Percentiles rank a stretch among this genome's conserved stretches.
These are phyloP conservation scores for Triadica sebifera DNA, from an alignment of 345 rosid species.

Conservation along the genomic window DNA sequence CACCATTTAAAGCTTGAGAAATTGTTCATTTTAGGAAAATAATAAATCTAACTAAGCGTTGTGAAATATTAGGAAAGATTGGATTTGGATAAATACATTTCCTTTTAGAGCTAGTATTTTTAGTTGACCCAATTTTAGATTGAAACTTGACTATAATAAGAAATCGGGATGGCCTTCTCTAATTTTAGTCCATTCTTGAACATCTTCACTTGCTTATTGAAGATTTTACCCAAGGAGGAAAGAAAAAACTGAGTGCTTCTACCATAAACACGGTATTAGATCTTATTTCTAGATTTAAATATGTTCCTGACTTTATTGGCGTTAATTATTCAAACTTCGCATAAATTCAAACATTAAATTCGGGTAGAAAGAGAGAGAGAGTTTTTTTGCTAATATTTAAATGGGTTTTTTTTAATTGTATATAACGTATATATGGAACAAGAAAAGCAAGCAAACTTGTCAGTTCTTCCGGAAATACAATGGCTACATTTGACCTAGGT, in stretches of 20 bases:
- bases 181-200: background rate
- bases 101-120: background rate
- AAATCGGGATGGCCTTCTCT: background rate
- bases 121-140: constrained; percentile 1
- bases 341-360: no score
- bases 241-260: background rate
- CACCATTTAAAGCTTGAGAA: background rate
- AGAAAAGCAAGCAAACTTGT: background rate
- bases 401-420: background rate
- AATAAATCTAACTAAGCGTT: background rate
- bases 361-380: background rate
- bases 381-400: background rate
- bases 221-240: background rate
- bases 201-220: background rate
- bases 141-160: background rate
- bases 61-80: background rate
- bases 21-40: background rate
- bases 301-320: background rate
- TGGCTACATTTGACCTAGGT: background rate
- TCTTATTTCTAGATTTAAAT: background rate
- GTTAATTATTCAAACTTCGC: background rate
- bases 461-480: background rate
- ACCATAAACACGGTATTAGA: background rate
- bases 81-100: background rate
- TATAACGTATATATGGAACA: background rate